A percentile compares a stretch with the other conserved stretches of the same genome.
Evolutionary conservation across 768 basidiomycete species (phyloP).

Genomic region (Psilocybe tampanensis): DNA sequence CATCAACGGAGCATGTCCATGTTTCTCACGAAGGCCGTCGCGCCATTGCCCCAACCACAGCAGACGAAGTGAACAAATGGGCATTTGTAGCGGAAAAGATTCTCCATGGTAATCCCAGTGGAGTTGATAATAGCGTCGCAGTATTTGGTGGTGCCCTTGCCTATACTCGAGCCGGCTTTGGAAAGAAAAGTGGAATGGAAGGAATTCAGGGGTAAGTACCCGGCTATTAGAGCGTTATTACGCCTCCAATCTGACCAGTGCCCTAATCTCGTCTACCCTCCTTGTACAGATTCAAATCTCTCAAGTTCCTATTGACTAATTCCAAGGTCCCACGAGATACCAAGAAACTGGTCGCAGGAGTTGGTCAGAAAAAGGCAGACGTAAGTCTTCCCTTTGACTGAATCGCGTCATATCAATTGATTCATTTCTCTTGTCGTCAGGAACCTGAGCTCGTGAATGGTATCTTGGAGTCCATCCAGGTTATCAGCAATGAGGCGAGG

Average conservation of each 20-base stretch:
- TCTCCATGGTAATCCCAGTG: conserved; percentile 95
- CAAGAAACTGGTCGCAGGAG: conserved; percentile 91
- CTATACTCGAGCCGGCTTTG: conserved; percentile 83
- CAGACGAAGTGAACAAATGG: conserved; percentile 88
- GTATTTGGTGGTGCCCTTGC: conserved; percentile 92
- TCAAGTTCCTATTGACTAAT: conserved; percentile 90
- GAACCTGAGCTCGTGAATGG: conserved; percentile 87
- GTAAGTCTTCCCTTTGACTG: conserved; percentile 36
- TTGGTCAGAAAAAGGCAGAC: conserved; percentile 66
- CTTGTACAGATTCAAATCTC: conserved; percentile 76
- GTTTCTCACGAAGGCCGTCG: conserved; percentile 66
- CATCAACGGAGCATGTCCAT: conserved; percentile 54
- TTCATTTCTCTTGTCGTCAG: conserved; percentile 32
- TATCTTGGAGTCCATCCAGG: conserved; percentile 80
- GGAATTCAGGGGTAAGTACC: conserved; percentile 75
- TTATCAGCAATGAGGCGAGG: conserved; percentile 82
- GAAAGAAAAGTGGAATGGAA: conserved; percentile 81
- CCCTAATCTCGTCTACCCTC: not conserved
- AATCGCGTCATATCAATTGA: conserved; percentile 14
- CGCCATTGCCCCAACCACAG: conserved; percentile 61
- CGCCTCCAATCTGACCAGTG: conserved; percentile 11
- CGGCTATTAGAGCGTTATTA: conserved; percentile 9
- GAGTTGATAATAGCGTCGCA: conserved; percentile 94
- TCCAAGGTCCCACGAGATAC: conserved; percentile 94
- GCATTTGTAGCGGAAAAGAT: conserved; percentile 96